Evolutionary conservation across 2,329 filamentous ascomycete genomes (phyloP).

Genomic region (Talaromyces sp.): DNA sequence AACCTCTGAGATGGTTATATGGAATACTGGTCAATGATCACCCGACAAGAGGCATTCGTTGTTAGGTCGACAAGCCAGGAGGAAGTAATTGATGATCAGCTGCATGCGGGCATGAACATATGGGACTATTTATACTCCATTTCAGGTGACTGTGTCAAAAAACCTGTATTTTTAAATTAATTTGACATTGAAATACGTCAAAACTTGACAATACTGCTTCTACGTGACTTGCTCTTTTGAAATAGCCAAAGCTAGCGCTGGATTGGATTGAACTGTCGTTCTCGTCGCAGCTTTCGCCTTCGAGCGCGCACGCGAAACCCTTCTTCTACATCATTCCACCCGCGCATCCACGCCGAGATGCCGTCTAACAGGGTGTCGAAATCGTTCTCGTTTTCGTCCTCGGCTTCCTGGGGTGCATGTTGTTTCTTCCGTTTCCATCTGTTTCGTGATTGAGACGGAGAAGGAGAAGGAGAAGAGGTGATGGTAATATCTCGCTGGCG

Average conservation of each 20-base stretch:
- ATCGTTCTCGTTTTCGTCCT: conserved; percentile 20
- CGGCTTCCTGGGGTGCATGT: conserved; percentile 10
- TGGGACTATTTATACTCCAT: not conserved
- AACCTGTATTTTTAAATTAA: conserved; percentile 1
- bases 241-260: not conserved
- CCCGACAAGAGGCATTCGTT: not conserved
- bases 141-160: not conserved
- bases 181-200: not conserved
- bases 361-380: conserved; percentile 33
- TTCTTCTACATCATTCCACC: conserved; percentile 40
- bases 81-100: not conserved
- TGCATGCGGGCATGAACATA: not conserved
- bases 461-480: not conserved
- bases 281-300: conserved; percentile 53
- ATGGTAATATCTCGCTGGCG: conserved; percentile 15
- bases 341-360: conserved; percentile 39
- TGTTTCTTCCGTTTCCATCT: conserved; percentile 11
- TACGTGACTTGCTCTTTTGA: not conserved
- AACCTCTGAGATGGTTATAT: not conserved
- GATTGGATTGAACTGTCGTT: conserved; percentile 12
- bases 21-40: not conserved
- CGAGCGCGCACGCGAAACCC: conserved; percentile 47
- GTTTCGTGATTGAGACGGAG: conserved; percentile 10
- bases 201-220: not conserved
- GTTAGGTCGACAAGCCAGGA: not conserved